Conservation (phyloP, 495 filamentous ascomycete genomes). For the Umbilicaria muhlenbergii region DNA sequence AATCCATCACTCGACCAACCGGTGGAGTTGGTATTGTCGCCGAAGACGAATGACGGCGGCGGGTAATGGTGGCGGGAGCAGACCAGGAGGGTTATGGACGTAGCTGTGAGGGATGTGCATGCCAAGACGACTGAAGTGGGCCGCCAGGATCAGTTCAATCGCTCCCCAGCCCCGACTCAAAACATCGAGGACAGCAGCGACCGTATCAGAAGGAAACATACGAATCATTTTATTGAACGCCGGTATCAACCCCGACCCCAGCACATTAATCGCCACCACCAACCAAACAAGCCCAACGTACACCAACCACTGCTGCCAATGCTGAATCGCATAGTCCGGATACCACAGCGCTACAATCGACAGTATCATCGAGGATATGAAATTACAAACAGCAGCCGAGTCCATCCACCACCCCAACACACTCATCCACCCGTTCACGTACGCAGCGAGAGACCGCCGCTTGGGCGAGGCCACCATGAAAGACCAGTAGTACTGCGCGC, state of each 20-base stretch:
- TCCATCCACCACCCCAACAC: slow-evolving; percentile 12
- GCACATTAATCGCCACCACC: slow-evolving; percentile 2
- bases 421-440: slow-evolving; percentile 16
- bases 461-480: slow-evolving; percentile 16
- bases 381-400: not conserved
- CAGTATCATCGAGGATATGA: slow-evolving; percentile 7
- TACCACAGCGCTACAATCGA: slow-evolving; percentile 15
- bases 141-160: not conserved
- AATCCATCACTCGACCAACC: slow-evolving; percentile 2
- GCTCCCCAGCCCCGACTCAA: not conserved
- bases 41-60: slow-evolving; percentile 6
- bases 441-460: slow-evolving; percentile 9
- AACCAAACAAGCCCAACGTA: slow-evolving; percentile 6
- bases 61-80: not conserved
- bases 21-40: not conserved
- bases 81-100: not conserved
- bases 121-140: not conserved
- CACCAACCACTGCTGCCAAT: slow-evolving; percentile 18
- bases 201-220: not conserved
- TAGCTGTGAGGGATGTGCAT: not conserved
- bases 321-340: slow-evolving; percentile 10
- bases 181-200: not conserved
- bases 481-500: slow-evolving; percentile 33
- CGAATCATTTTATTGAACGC: not conserved
- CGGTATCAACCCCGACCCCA: not conserved